Conservation (phyloP, 768 basidiomycete genomes). For the Rhizopogon rudus region DNA sequence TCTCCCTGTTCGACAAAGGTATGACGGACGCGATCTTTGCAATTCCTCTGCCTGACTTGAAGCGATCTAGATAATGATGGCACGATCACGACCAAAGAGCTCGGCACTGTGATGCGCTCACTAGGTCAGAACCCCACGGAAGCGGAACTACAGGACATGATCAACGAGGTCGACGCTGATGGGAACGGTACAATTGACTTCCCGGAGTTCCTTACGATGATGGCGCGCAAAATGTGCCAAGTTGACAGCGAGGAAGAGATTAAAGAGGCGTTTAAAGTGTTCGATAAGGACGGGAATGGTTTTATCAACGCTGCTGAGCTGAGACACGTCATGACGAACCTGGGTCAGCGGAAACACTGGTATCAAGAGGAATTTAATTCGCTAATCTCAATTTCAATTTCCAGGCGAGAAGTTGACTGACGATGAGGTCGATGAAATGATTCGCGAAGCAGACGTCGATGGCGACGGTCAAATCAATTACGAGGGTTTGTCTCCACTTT, state of each 20-base stretch:
- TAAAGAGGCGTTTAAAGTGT: constrained; percentile 94
- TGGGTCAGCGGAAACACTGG: constrained; percentile 48
- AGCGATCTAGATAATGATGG: constrained; percentile 76
- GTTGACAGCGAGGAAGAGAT: constrained; percentile 94
- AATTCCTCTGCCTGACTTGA: not conserved
- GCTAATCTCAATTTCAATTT: not conserved
- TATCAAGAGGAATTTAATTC: not conserved
- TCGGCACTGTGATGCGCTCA: constrained; percentile 92
- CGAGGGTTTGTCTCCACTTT: constrained; percentile 45
- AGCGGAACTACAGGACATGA: constrained; percentile 90
- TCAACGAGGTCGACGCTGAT: constrained; percentile 90
- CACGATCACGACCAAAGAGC: constrained; percentile 86
- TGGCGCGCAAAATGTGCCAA: constrained; percentile 87
- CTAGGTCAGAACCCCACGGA: constrained; percentile 92
- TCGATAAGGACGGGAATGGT: constrained; percentile 95
- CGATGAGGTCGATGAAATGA: constrained; percentile 92
- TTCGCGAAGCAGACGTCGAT: constrained; percentile 91
- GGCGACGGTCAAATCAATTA: constrained; percentile 94
- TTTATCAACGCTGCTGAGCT: constrained; percentile 84
- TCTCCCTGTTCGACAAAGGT: constrained; percentile 97
- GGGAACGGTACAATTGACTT: constrained; percentile 87
- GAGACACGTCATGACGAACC: constrained; percentile 86
- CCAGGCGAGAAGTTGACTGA: constrained; percentile 85
- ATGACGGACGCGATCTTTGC: constrained; percentile 14
- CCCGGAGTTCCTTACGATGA: constrained; percentile 80